Evolutionary conservation across 495 filamentous ascomycete species (phyloP), one percentile per base, ranked within the genome.

Genomic region (Xylaria palmicola): DNA sequence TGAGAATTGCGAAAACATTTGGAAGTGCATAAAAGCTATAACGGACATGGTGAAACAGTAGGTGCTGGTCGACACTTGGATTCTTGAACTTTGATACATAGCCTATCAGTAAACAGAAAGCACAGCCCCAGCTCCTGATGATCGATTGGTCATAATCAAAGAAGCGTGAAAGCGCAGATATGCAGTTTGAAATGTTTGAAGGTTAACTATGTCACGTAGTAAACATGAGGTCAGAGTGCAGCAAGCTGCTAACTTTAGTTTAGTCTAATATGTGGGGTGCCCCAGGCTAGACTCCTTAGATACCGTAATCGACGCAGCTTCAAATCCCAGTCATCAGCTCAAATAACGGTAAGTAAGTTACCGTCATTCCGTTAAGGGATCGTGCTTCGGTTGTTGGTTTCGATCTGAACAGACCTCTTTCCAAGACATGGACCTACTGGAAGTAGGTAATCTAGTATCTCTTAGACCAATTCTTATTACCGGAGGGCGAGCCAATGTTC

Each of bases 181-280:
- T n/a, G n/a, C n/a, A n/a, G n/a, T n/a, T n/a, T n/a, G n/a, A 54
- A 40, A 8, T 3, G 7, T 4, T n/a, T 5, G 49, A 24, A 12
- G 15, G 17, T 22, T 17, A 5, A 34, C 27, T 22, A n/a, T 8
- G 48, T 20, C 5, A 2, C n/a, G n/a, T n/a, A n/a, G 15, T 52
- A 34, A 6, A 50, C n/a, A n/a, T 20, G 1, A 40, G 19, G 24
- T 53, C 34, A 53, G 8, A 29, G 5, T 52, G 49, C 49, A 26
- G 27, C 6, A 30, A 41, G 4, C 34, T 40, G 32, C 13, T 6
- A 10, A 1, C 29, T 52, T 9, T 13, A 40, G 4, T 24, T n/a
- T n/a, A n/a, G 49, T 37, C 32, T 20, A n/a, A n/a, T n/a, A n/a
- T 52, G 49, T 52, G 49, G 49, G 26, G 36, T 56, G 43, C 52